Percentiles rank a stretch among this genome's conserved stretches.
Conservation (phyloP, 768 basidiomycete species). For the Pulveroboletus sp. region DNA sequence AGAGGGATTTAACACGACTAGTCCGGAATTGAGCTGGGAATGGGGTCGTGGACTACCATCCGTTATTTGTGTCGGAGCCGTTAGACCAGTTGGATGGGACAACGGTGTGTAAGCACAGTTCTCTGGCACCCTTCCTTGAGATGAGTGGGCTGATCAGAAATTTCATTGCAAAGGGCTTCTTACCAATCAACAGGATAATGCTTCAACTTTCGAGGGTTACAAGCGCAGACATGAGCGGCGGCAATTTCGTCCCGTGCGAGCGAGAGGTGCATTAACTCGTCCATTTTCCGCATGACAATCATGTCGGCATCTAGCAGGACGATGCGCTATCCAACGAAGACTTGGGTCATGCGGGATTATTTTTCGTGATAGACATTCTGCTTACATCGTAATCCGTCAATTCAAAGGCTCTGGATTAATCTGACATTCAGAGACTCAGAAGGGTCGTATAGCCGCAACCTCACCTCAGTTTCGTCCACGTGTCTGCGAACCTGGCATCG, state of each 20-base stretch:
- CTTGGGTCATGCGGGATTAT: neutral
- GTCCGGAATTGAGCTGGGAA: slow-evolving; percentile 85
- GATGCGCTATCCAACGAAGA: slow-evolving; percentile 51
- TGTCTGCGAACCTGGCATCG: slow-evolving; percentile 55
- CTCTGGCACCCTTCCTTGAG: slow-evolving; percentile 68
- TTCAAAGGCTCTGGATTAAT: slow-evolving; percentile 51
- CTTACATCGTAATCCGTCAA: slow-evolving; percentile 64
- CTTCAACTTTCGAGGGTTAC: slow-evolving; percentile 80
- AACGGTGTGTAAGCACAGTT: slow-evolving; percentile 82
- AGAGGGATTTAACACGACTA: slow-evolving; percentile 83
- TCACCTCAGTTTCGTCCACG: slow-evolving; percentile 62
- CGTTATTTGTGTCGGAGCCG: slow-evolving; percentile 42
- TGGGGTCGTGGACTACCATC: slow-evolving; percentile 65
- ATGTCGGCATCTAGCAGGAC: slow-evolving; percentile 89
- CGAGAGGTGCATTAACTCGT: slow-evolving; percentile 56
- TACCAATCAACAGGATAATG: slow-evolving; percentile 93
- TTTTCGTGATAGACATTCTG: slow-evolving; percentile 6
- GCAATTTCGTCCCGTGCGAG: slow-evolving; percentile 75
- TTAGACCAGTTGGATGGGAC: slow-evolving; percentile 43
- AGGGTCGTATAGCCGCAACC: slow-evolving; percentile 8
- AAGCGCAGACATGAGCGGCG: slow-evolving; percentile 87
- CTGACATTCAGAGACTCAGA: slow-evolving; percentile 23
- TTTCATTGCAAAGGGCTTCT: slow-evolving; percentile 15
- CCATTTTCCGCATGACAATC: slow-evolving; percentile 82
- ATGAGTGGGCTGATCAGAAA: neutral